These are phyloP conservation scores for Micractinium sp. DNA, from an alignment of 139 green algal genomes.

Conservation along the genomic window DNA sequence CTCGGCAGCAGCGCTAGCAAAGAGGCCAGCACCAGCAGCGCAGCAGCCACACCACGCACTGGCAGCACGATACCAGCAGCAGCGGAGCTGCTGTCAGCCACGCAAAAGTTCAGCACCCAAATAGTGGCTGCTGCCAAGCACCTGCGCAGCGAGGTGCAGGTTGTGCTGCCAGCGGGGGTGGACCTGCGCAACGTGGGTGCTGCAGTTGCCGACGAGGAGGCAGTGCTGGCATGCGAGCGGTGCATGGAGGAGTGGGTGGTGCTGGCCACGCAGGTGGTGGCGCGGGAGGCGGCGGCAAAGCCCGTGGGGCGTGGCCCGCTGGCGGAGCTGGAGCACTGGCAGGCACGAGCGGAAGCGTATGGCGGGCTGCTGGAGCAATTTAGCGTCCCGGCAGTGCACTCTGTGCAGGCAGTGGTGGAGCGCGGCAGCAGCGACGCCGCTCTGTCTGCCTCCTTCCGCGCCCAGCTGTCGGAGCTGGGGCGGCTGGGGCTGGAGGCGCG, in stretches of 20 bases:
- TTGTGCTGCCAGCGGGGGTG: constrained; percentile 10
- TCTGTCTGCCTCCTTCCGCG: constrained; percentile 73
- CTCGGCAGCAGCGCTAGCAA: no score
- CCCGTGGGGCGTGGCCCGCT: constrained; percentile 59
- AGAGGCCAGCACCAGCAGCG: not conserved
- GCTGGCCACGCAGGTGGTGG: not conserved
- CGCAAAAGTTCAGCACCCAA: not conserved
- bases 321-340: constrained; percentile 92
- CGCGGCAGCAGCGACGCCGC: constrained; percentile 70
- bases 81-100: constrained; percentile 6
- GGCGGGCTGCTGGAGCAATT: constrained; percentile 87
- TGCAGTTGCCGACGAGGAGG: constrained; percentile 8
- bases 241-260: constrained; percentile 28
- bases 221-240: constrained; percentile 26
- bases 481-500: constrained; percentile 67
- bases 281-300: not conserved
- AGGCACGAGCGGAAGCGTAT: constrained; percentile 75
- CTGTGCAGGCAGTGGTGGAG: constrained; percentile 72
- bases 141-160: not conserved
- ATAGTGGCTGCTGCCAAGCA: not conserved
- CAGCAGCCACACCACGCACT: no score
- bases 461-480: constrained; percentile 53
- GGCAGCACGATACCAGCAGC: not conserved
- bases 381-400: constrained; percentile 65
- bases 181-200: not conserved